phyloP scores from a whole-genome alignment of 2,329 filamentous ascomycete species.

The Ophiostoma quercus region DNA sequence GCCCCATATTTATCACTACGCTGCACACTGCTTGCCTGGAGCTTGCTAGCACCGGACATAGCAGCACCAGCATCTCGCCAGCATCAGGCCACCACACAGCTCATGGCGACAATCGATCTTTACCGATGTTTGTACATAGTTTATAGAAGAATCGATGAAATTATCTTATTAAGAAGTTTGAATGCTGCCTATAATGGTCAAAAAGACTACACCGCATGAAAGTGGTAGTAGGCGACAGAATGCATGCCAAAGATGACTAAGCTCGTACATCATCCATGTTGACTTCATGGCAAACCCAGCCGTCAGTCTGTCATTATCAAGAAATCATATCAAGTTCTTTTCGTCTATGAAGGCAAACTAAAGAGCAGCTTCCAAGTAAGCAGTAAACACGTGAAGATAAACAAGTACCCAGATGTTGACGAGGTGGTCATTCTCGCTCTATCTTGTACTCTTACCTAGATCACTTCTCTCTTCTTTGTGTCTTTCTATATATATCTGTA shows the following conservation, averaged over 20 bases:
- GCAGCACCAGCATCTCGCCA: not conserved
- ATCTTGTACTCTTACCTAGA: too few relatives aligned
- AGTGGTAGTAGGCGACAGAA: not conserved
- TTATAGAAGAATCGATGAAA: too few relatives aligned
- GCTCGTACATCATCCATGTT: not conserved
- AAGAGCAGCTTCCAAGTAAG: too few relatives aligned
- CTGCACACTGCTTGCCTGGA: conserved; percentile 5
- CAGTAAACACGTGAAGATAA: too few relatives aligned
- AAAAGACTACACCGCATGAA: not conserved
- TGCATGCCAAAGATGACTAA: not conserved
- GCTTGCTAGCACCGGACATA: not conserved
- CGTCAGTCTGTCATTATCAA: too few relatives aligned
- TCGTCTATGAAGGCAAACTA: too few relatives aligned
- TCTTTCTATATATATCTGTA: too few relatives aligned
- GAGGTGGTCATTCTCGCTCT: too few relatives aligned
- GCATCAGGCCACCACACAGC: not conserved
- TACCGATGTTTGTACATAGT: not conserved
- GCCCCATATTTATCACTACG: not conserved
- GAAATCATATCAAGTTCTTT: too few relatives aligned
- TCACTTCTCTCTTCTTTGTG: too few relatives aligned
- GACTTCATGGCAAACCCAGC: not conserved
- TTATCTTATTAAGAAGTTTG: too few relatives aligned
- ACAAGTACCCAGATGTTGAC: too few relatives aligned
- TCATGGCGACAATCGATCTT: not conserved
- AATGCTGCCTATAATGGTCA: not conserved